These are phyloP conservation scores for Eremomyces bilateralis DNA, from an alignment of 495 filamentous ascomycete species.

Conservation along the genomic window DNA sequence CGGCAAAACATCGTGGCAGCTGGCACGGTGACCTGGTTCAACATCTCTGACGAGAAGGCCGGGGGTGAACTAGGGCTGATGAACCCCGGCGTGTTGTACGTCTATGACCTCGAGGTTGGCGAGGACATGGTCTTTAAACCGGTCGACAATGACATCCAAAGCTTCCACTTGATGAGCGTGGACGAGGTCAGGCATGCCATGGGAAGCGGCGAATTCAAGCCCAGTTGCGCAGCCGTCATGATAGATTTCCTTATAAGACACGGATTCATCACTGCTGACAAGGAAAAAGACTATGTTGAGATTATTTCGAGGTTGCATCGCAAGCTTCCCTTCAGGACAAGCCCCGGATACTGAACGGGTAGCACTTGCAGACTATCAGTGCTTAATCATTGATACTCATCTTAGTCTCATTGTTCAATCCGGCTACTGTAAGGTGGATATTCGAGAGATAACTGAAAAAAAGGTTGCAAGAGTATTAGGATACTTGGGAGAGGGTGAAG, in stretches of 20 bases:
- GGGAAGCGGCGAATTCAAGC: slow-evolving; percentile 28
- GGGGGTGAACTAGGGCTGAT: slow-evolving; percentile 21
- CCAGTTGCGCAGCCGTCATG: slow-evolving; percentile 26
- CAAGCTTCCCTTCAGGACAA: slow-evolving; percentile 3
- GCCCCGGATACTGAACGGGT: too few relatives aligned
- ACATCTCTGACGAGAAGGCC: too few relatives aligned
- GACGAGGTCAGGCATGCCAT: slow-evolving; percentile 26
- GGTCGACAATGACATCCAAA: slow-evolving; percentile 30
- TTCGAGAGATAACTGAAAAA: too few relatives aligned
- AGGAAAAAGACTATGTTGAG: slow-evolving; percentile 27
- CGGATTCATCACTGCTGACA: slow-evolving; percentile 27
- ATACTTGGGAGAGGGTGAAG: too few relatives aligned
- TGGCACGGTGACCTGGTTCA: too few relatives aligned
- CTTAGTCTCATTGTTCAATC: too few relatives aligned
- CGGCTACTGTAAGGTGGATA: too few relatives aligned
- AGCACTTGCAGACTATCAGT: too few relatives aligned
- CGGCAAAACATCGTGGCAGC: slow-evolving; percentile 8
- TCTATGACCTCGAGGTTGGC: slow-evolving; percentile 27
- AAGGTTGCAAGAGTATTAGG: too few relatives aligned
- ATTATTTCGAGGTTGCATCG: slow-evolving; percentile 28
- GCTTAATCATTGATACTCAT: too few relatives aligned
- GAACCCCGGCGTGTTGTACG: slow-evolving; percentile 24
- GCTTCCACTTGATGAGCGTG: slow-evolving; percentile 26
- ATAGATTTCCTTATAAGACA: slow-evolving; percentile 34
- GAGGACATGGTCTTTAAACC: slow-evolving; percentile 20